Base-by-base conservation (phyloP, 1,139 yeast species). In the Protomyces pachydermus region DNA sequence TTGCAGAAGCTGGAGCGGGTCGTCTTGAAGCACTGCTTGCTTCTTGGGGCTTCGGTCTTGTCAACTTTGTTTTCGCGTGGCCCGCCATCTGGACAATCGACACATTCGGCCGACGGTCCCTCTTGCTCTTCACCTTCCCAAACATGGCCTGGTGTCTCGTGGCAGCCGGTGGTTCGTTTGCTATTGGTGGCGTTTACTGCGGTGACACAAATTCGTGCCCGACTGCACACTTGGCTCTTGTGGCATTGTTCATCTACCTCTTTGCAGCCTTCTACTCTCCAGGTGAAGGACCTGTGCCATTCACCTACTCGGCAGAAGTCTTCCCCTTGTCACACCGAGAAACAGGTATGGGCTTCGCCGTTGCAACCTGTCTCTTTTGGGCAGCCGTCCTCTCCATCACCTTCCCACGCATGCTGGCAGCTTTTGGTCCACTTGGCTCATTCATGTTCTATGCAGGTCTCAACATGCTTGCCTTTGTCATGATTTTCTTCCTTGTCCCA, bases 251-350 rank as follows among this genome's bases (percentile, higher is more conserved):
- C 70, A 85, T 89, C 66, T 89, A 88, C 73, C 74, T 89, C 52
- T 89, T 83, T 76, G 78, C 90, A 0, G 81, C 84, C 54, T 86
- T 87, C 68, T 89, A 89, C 75, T 87, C 95, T 0, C 85, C 88
- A 2, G 93, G 95, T 67, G 90, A 87, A 77, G 96, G 96, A 55
- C 96, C 95, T 14, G 95, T 89, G 60, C 95, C 96, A 6, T 89
- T 89, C 78, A 87, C 95, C 1, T 88, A 88, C 73, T 86, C 95
- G 38, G 95, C 96, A 18, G 95, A 89, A 75, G 88, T 88, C 68
- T 89, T 88, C 80, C 91, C 95, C 65, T 80, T 89, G 69, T 88
- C 88, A 71, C 85, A 88, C 67, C 84, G 96, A 76, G 95, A 90
- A 71, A 77, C 88, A 62, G 95, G 96, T 65, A 88, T 91, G 86